Base-by-base conservation (phyloP, 305 asterid genomes). In the Petunia hybrid region DNA sequence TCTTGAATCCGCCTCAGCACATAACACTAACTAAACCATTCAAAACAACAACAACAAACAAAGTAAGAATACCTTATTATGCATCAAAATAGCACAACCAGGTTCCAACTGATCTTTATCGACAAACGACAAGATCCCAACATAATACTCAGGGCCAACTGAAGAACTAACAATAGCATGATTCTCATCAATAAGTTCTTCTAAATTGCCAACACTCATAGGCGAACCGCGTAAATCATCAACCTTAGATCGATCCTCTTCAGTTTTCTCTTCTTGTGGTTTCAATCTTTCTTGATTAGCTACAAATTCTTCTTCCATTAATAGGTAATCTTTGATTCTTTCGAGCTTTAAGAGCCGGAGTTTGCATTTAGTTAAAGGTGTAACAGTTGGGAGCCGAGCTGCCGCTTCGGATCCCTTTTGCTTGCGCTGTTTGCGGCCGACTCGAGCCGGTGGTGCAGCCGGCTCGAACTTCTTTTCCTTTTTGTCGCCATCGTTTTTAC, bases 231-330 rank as follows among this genome's bases (percentile, higher is more conserved):
- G 85, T 69, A 95, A 82, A 76, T 93, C 99, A 51, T 95, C 99
- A 53, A 95, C 99, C 86, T 95, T 95, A 2, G 97, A 91, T 16
- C 99, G 82, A 84, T 95, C 99, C 89, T 95, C 98, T 87, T 95
- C 99, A 3, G 98, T 95, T 90, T 93, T 95, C 91, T 95, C 97
- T 87, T 95, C 98, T 87, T 92, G 98, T 46, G 99, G 99, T 87
- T 95, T 95, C 86, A 95, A 62, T 51, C 98, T 78, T 84, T 95
- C 99, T 83, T 95, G 98, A 86, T 93, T 95, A 4, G 97, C 91
- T 9, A 94, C 98, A 79, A 94, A 94, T 85, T 94, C 97, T 85
- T 94, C 98, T 66, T 95, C 98, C 98, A 95, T 95, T 5, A 95
- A 64, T 6, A 95, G 85, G 62, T 93, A 95, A 78, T 95, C 98